phyloP scores from a whole-genome alignment of 139 green algal genomes.

The Axilococcus clingmanii region DNA sequence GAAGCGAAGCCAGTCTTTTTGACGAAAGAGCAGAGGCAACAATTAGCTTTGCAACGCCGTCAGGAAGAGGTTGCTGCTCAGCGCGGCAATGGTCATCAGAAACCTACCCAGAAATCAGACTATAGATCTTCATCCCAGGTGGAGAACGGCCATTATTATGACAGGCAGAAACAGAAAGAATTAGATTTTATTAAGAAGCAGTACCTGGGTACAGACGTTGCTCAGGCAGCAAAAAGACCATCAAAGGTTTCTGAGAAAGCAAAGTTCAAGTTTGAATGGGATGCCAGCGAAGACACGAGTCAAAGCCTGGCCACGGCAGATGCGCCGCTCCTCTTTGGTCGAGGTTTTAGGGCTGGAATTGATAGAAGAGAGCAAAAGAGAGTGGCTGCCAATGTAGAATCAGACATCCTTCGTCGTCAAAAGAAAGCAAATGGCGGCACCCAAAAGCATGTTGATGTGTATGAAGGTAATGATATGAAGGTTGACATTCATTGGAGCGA shows the following conservation, averaged over 20 bases:
- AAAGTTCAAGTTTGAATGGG: conserved; percentile 97
- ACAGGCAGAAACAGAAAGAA: conserved; percentile 53
- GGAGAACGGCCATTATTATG: neutral
- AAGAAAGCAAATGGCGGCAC: conserved; percentile 4
- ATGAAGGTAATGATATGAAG: conserved; percentile 46
- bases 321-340: conserved; percentile 85
- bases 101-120: too few relatives aligned
- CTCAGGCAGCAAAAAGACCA: conserved; percentile 25
- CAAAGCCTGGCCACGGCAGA: conserved; percentile 74
- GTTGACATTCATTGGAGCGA: conserved; percentile 77
- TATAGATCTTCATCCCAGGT: neutral
- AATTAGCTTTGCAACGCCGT: conserved; percentile 60
- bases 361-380: conserved; percentile 93
- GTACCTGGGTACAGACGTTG: conserved; percentile 58
- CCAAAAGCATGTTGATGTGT: conserved; percentile 55
- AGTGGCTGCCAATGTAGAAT: conserved; percentile 50
- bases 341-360: conserved; percentile 84
- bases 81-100: conserved; percentile 10
- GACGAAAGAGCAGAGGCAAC: conserved; percentile 75
- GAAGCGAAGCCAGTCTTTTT: conserved; percentile 83
- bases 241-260: conserved; percentile 83
- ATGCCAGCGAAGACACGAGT: conserved; percentile 86
- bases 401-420: conserved; percentile 35
- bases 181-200: conserved; percentile 86
- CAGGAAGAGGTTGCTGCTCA: conserved; percentile 32